Base-by-base conservation (phyloP, 1,139 yeast species). In the Pichia sp. region DNA sequence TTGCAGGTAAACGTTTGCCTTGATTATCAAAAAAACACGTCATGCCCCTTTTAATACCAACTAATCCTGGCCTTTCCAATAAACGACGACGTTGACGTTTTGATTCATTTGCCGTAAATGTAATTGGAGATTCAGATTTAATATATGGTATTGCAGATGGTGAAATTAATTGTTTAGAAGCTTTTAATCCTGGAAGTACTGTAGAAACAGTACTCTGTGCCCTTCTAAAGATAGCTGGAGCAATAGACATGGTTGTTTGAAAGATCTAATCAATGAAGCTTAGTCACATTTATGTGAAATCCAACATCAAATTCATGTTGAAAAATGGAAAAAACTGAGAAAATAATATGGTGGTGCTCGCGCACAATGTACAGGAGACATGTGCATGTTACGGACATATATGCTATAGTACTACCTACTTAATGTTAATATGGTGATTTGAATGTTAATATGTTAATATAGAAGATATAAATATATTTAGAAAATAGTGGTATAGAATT, bases 41-140 rank as follows among this genome's bases (percentile, higher is more conserved):
- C 97, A 92, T 90, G 22, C 97, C 97, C 54, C 84, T 72, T 64
- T 92, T 92, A 54, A 80, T 71, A 0, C 95, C 95, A 27, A 90
- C 69, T 37, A 88, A 70, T 9, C 98, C 98, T 7, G 96, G 82
- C 66, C 98, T 80, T 39, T 70, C 68, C 34, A 89, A 79, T 41
- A 88, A 71, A 64, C 80, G 74, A 64, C 80, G 82, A 64, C 96
- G 77, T 49, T 70, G 67, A 59, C 82, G 78, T 30, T 83, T 75
- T 46, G 71, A 67, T 54, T 74, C 82, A 46, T 77, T 74, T 3
- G 83, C 72, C 63, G 81, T 87, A 56, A 76, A 72, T 39, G 73
- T 65, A 35, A 63, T 60, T 36, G 78, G 72, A 1, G 77, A 71
- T 12, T 60, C 50, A 1, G 80, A 71, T 50, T 66, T 67, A 24